Base-by-base conservation (phyloP, 441 rosid genomes). In the Eruca vesicaria region DNA sequence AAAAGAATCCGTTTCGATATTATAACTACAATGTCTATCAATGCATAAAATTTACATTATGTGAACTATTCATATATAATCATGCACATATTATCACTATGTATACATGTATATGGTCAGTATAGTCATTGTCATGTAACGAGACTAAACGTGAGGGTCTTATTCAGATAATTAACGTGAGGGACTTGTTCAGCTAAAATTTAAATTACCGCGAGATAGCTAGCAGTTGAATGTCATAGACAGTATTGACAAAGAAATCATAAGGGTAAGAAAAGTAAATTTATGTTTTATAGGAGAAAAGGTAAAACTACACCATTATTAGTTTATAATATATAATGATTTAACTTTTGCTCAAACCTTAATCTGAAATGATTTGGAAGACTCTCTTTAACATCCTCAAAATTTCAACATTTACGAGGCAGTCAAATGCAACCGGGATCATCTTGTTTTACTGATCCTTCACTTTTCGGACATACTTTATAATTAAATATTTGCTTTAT, bases 361-460 rank as follows among this genome's bases (percentile, higher is more conserved):
- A 48, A 58, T 58, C 72, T 55, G 64, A 65, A 71, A 45, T 77
- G 66, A 70, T 69, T 76, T 76, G 64, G 59, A 16, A 62, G 36
- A 52, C 48, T 5, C 21, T 18, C 20, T 75, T 52, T 36, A 16
- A 57, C 33, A 65, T 70, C 63, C 76, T 77, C 71, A 71, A 77
- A 68, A 65, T 33, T 14, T 58, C 63, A 65, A 26, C 67, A 71
- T 19, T 65, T 65, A 71, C 76, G 80, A 71, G 76, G 72, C 63
- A 29, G 80, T 77, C 80, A 77, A 77, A 76, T 65, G 72, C 56
- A 71, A 14, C 19, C 45, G 33, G 45, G 66, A 76, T 69, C 79
- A 69, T 69, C 60, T 43, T 70, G 32, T 70, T 57, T 70, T 76
- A 76, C 45, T 31, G 19, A 63, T 76, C 55, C 16, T 64, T 38